phyloP scores from a whole-genome alignment of 495 filamentous ascomycete genomes.

The Aspergillus panamensis region DNA sequence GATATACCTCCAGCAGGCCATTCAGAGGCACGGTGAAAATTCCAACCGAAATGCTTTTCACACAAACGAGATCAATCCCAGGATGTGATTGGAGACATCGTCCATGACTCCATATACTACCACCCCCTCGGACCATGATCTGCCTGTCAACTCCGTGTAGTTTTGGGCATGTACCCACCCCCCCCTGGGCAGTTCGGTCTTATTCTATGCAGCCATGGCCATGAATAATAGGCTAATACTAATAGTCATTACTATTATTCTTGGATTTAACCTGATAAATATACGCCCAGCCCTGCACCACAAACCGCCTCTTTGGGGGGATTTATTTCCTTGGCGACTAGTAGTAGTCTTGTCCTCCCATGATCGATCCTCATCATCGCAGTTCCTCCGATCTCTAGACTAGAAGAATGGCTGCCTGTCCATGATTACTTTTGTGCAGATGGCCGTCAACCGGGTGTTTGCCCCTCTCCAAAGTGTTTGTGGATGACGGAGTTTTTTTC shows the following conservation, averaged over 20 bases:
- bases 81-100: background rate
- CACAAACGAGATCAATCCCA: too few relatives aligned
- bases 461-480: slow-evolving; percentile 5
- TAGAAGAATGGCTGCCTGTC: background rate
- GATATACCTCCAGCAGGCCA: too few relatives aligned
- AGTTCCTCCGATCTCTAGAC: background rate
- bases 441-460: background rate
- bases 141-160: slow-evolving; percentile 17
- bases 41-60: too few relatives aligned
- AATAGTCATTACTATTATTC: too few relatives aligned
- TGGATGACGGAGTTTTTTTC: slow-evolving; percentile 15
- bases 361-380: background rate
- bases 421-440: background rate
- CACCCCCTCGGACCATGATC: slow-evolving; percentile 16
- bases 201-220: background rate
- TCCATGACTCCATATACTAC: background rate
- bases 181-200: slow-evolving; percentile 8
- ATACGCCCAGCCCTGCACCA: background rate
- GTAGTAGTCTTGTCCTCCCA: background rate
- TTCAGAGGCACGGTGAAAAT: too few relatives aligned
- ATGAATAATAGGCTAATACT: background rate
- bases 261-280: slow-evolving; percentile 1
- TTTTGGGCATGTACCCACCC: slow-evolving; percentile 16
- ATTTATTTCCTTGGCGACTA: too few relatives aligned
- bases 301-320: too few relatives aligned